Conservation (phyloP, 441 rosid genomes). For the Sinapis alba region DNA sequence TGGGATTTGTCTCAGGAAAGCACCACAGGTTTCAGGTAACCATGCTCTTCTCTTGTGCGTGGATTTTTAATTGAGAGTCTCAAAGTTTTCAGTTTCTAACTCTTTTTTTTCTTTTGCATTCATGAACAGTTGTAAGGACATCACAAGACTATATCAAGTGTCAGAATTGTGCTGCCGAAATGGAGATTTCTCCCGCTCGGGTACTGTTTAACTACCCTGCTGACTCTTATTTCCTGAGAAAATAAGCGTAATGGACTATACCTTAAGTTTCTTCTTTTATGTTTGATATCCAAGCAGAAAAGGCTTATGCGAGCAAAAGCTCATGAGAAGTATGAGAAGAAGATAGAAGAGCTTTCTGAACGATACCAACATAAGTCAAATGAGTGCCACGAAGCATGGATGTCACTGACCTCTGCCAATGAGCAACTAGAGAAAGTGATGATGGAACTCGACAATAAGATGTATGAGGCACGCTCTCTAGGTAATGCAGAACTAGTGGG, state of each 20-base stretch:
- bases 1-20: slow-evolving; percentile 82
- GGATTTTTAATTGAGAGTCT: background rate
- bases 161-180: slow-evolving; percentile 63
- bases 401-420: slow-evolving; percentile 79
- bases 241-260: background rate
- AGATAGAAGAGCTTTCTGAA: slow-evolving; percentile 69
- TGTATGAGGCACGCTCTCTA: slow-evolving; percentile 63
- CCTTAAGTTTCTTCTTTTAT: slow-evolving; percentile 23
- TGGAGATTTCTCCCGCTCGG: slow-evolving; percentile 74
- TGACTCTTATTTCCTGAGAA: slow-evolving; percentile 12
- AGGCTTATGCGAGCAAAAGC: slow-evolving; percentile 72
- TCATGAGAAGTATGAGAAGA: slow-evolving; percentile 78
- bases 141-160: slow-evolving; percentile 69
- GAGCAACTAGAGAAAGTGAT: slow-evolving; percentile 80
- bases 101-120: slow-evolving; percentile 14
- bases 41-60: slow-evolving; percentile 7
- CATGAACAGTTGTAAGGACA: slow-evolving; percentile 47
- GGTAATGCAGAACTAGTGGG: slow-evolving; percentile 48
- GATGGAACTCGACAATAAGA: slow-evolving; percentile 86
- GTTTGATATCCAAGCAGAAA: slow-evolving; percentile 54
- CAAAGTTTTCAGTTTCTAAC: background rate
- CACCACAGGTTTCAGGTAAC: slow-evolving; percentile 56
- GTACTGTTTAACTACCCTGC: slow-evolving; percentile 44
- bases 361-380: slow-evolving; percentile 68
- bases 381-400: slow-evolving; percentile 97